Conservation (phyloP, 495 filamentous ascomycete genomes). For the Aspergillus leporis region DNA sequence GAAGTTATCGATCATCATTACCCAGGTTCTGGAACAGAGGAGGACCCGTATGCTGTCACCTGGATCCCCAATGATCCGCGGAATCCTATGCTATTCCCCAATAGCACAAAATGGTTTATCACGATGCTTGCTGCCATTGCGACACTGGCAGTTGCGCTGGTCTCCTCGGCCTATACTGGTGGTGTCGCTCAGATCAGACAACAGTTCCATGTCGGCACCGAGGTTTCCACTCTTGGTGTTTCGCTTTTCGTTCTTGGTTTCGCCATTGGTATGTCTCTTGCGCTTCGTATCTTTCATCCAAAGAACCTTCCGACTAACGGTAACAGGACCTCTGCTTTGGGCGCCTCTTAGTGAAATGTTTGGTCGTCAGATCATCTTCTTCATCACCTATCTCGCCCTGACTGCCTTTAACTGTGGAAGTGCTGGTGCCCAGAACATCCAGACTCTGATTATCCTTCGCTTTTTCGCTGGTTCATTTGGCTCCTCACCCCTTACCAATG, state of each 20-base stretch:
- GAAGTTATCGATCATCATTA: conserved; percentile 62
- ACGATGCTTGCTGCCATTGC: conserved; percentile 64
- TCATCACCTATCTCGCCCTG: conserved; percentile 60
- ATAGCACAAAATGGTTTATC: conserved; percentile 67
- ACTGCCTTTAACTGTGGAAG: conserved; percentile 70
- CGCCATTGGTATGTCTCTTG: conserved; percentile 52
- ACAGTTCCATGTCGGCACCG: conserved; percentile 59
- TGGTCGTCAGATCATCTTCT: conserved; percentile 70
- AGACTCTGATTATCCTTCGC: conserved; percentile 68
- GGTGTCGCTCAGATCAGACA: conserved; percentile 62
- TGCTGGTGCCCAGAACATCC: conserved; percentile 61
- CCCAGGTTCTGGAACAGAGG: conserved; percentile 67
- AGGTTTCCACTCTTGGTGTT: conserved; percentile 65
- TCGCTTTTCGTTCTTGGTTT: conserved; percentile 78
- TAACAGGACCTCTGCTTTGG: conserved; percentile 58
- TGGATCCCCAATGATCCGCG: conserved; percentile 71
- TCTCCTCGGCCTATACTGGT: conserved; percentile 74
- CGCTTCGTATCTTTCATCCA: conserved; percentile 2
- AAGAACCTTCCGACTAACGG: conserved; percentile 34
- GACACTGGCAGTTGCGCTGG: conserved; percentile 73
- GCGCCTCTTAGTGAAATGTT: conserved; percentile 70
- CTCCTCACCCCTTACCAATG: conserved; percentile 69
- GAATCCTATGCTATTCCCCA: conserved; percentile 68
- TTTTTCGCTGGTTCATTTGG: conserved; percentile 83
- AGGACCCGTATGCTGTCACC: conserved; percentile 72